Conservation (phyloP, 2,329 filamentous ascomycete species). For the Akanthomyces lecanii region DNA sequence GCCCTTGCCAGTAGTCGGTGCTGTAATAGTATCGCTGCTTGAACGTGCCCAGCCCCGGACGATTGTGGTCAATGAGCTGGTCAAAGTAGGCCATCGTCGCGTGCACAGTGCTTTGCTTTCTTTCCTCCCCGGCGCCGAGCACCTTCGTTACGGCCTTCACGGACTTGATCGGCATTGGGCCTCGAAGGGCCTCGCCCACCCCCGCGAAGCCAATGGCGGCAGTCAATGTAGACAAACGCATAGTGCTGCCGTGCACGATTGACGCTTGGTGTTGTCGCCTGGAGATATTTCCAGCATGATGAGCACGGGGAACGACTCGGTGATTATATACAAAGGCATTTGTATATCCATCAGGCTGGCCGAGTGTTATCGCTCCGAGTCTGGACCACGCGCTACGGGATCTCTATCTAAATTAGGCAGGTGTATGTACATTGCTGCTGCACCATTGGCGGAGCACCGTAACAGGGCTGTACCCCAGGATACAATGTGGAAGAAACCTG, state of each 20-base stretch:
- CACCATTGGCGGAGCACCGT: neutral
- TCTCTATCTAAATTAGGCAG: slow-evolving; percentile 1
- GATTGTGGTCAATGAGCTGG: slow-evolving; percentile 55
- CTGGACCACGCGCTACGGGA: neutral
- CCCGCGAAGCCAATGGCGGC: neutral
- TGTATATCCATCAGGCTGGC: neutral
- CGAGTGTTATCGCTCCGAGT: neutral
- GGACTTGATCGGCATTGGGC: neutral
- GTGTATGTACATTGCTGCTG: neutral
- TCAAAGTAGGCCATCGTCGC: slow-evolving; percentile 34
- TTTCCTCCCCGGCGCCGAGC: neutral
- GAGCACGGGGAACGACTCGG: too few species aligned
- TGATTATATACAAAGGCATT: neutral
- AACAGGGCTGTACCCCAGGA: too few species aligned
- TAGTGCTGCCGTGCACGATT: neutral
- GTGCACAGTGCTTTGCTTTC: neutral
- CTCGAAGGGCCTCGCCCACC: neutral
- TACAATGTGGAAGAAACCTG: neutral
- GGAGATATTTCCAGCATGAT: too few species aligned
- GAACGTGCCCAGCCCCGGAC: slow-evolving; percentile 57
- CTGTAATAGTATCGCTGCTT: slow-evolving; percentile 77
- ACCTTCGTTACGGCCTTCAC: neutral
- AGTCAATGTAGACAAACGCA: neutral
- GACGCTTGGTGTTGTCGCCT: too few species aligned
- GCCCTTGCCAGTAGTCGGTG: slow-evolving; percentile 64